phyloP scores from a whole-genome alignment of 2,329 filamentous ascomycete species.

The Immersiporthe knoxdaviesiana region DNA sequence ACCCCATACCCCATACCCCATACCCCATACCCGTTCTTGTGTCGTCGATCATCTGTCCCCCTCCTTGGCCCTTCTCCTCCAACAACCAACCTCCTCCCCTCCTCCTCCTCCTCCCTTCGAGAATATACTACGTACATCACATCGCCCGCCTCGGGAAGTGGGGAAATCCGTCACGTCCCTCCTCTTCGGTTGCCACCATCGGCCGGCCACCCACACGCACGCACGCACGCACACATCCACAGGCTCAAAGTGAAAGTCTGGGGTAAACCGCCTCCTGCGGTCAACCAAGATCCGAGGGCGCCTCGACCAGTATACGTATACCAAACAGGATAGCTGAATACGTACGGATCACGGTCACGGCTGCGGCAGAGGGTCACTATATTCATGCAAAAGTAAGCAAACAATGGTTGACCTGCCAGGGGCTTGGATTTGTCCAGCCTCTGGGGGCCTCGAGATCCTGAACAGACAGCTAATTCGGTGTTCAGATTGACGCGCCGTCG shows the following conservation, averaged over 20 bases:
- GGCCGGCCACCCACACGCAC: too few relatives aligned
- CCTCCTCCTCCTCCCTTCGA: background rate
- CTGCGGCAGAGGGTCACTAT: background rate
- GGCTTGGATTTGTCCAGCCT: background rate
- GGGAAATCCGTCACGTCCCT: background rate
- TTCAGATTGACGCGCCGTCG: background rate
- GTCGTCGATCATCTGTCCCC: background rate
- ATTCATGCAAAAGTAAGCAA: background rate
- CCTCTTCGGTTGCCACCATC: background rate
- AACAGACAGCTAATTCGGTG: background rate
- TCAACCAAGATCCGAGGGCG: background rate
- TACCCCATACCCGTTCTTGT: background rate
- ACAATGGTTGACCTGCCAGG: background rate
- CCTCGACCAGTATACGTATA: background rate
- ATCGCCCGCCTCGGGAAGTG: background rate
- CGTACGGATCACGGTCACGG: background rate
- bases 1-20: background rate
- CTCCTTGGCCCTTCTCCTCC: background rate
- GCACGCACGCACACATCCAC: background rate
- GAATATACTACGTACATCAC: background rate
- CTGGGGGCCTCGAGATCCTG: background rate
- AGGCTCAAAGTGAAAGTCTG: background rate
- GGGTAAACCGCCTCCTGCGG: slow-evolving; percentile 1
- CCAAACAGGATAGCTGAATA: background rate
- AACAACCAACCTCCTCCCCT: background rate